These are phyloP conservation scores for Monascus purpureus DNA, from an alignment of 495 filamentous ascomycete genomes.

Conservation along the genomic window DNA sequence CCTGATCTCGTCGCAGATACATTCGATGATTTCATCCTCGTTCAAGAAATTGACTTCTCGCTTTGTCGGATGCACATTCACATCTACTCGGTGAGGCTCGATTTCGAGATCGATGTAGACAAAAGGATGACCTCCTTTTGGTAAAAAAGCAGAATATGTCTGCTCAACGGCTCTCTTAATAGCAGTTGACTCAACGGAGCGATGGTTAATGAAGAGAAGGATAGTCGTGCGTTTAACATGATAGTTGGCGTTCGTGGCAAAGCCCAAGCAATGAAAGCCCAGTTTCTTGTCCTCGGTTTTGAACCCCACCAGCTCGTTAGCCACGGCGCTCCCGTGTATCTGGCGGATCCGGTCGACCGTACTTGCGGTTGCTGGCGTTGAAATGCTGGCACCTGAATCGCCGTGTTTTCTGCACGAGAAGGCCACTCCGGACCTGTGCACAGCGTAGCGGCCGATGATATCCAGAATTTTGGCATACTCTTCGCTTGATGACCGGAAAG, in stretches of 20 bases:
- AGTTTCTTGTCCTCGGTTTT: conserved; percentile 57
- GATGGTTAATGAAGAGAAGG: conserved; percentile 93
- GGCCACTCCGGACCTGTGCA: conserved; percentile 83
- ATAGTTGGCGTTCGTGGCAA: conserved; percentile 91
- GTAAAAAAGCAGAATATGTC: conserved; percentile 78
- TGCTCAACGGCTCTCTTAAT: conserved; percentile 87
- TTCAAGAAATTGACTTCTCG: conserved; percentile 97
- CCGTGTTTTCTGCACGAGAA: conserved; percentile 97
- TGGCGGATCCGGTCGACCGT: conserved; percentile 76
- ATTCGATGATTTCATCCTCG: conserved; percentile 91
- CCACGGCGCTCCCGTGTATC: conserved; percentile 73
- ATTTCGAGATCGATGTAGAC: conserved; percentile 88
- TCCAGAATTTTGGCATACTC: conserved; percentile 98
- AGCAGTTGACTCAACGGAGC: conserved; percentile 83
- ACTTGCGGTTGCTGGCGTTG: conserved; percentile 56
- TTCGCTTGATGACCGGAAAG: conserved; percentile 84
- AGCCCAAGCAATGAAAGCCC: conserved; percentile 70
- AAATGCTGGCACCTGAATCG: conserved; percentile 67
- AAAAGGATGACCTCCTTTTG: conserved; percentile 92
- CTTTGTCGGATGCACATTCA: conserved; percentile 97
- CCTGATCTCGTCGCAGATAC: conserved; percentile 69
- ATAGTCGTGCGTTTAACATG: conserved; percentile 82
- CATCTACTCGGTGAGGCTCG: conserved; percentile 85
- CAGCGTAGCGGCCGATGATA: conserved; percentile 82
- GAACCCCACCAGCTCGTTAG: conserved; percentile 79